Evolutionary conservation across 257 asterid genomes (phyloP).

Genomic region (Cynanchum wilfordii): DNA sequence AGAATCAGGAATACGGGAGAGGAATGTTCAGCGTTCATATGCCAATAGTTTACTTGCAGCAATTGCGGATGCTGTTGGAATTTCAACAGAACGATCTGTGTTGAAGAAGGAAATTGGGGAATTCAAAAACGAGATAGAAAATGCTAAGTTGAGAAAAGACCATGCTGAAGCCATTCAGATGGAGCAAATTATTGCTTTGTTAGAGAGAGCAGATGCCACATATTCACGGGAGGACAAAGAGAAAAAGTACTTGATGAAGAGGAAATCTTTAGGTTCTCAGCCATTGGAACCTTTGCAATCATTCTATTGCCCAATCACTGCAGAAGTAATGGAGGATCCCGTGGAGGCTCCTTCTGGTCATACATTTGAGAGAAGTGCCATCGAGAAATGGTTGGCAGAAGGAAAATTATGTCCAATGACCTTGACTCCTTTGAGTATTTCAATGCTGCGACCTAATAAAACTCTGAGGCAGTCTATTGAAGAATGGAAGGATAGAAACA

Average conservation of each 20-base stretch:
- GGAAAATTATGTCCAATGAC: conserved; percentile 47
- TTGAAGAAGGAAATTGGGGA: conserved; percentile 49
- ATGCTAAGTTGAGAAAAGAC: conserved; percentile 41
- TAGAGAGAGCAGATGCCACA: conserved; percentile 53
- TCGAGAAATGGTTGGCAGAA: conserved; percentile 56
- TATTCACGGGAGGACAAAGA: conserved; percentile 46
- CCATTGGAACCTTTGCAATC: conserved; percentile 52
- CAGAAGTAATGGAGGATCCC: conserved; percentile 60
- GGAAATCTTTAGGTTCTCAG: conserved; percentile 47
- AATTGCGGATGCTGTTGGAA: conserved; percentile 57
- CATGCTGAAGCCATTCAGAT: conserved; percentile 60
- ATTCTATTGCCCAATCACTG: conserved; percentile 54
- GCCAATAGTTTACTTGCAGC: conserved; percentile 49
- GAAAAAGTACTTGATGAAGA: conserved; percentile 42
- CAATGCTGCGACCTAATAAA: conserved; percentile 63
- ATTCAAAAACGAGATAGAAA: conserved; percentile 49
- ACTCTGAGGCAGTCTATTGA: conserved; percentile 66
- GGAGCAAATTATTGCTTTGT: conserved; percentile 60
- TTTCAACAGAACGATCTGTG: conserved; percentile 42
- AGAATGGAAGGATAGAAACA: conserved; percentile 68
- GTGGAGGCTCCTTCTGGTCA: conserved; percentile 64
- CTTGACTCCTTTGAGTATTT: conserved; percentile 28
- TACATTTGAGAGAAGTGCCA: conserved; percentile 54
- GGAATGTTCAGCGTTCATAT: conserved; percentile 49
- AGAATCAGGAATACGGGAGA: conserved; percentile 50